Evolutionary conservation across 169 alveolate genomes (phyloP).

Genomic region (Neospora caninum): DNA sequence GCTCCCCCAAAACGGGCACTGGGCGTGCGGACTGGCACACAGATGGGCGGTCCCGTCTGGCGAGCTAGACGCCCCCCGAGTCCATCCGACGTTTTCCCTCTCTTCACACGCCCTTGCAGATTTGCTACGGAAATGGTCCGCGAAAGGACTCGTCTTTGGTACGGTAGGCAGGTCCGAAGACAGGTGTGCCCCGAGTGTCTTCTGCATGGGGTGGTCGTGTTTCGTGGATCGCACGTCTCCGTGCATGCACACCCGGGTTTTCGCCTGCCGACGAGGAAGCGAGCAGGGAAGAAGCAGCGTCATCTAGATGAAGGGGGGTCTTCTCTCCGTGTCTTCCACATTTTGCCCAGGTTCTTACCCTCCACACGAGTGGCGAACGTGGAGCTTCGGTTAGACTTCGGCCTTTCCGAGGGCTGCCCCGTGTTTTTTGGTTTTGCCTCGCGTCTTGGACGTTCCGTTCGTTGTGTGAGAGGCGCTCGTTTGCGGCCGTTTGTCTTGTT

Average conservation of each 20-base stretch:
- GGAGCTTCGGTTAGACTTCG: neutral
- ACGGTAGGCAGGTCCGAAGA: neutral
- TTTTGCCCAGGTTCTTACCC: neutral
- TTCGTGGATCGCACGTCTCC: neutral
- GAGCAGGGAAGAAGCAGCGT: neutral
- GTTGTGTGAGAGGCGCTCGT: too few relatives aligned
- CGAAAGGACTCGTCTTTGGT: too few relatives aligned
- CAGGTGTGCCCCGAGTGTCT: neutral
- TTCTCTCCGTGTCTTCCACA: neutral
- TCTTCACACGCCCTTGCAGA: too few relatives aligned
- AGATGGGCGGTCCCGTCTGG: too few relatives aligned
- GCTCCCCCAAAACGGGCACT: too few relatives aligned
- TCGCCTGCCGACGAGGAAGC: slow-evolving; percentile 4
- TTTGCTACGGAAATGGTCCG: too few relatives aligned
- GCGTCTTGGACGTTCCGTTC: neutral
- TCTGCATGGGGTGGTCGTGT: neutral
- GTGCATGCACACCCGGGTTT: neutral
- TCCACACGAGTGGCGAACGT: neutral
- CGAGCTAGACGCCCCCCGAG: too few relatives aligned
- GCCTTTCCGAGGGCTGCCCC: neutral
- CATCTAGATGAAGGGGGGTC: slow-evolving; percentile 1
- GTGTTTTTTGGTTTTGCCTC: neutral
- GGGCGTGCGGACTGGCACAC: too few relatives aligned
- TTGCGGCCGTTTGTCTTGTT: neutral
- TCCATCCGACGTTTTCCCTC: too few relatives aligned